Conservation (phyloP, 305 asterid species). For the Lippia alba region DNA sequence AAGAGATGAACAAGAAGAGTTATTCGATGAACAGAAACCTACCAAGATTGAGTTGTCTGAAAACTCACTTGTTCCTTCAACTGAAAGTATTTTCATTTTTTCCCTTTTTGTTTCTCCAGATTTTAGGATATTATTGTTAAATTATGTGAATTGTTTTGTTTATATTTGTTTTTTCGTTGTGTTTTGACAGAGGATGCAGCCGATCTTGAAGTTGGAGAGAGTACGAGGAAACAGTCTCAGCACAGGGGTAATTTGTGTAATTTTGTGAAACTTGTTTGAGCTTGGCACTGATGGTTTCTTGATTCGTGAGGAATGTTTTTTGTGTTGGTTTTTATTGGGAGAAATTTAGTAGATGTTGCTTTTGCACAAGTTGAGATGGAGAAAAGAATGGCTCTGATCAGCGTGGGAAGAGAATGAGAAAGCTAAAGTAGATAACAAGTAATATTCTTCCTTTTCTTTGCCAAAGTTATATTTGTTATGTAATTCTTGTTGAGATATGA, state of each 20-base stretch:
- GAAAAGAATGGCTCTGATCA: constrained; percentile 63
- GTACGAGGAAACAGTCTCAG: constrained; percentile 14
- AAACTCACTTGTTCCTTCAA: constrained; percentile 18
- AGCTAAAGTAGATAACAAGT: constrained; percentile 68
- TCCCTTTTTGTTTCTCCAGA: background rate
- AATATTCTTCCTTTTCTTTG: background rate
- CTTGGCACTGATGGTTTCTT: background rate
- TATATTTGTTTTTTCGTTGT: background rate
- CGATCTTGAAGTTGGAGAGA: constrained; percentile 32
- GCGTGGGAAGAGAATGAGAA: constrained; percentile 86
- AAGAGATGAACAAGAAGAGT: constrained; percentile 31
- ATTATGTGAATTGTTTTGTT: background rate
- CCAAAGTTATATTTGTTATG: background rate
- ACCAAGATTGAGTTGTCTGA: constrained; percentile 28
- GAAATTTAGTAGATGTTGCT: constrained; percentile 34
- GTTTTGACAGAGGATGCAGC: constrained; percentile 34
- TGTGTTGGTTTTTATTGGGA: background rate
- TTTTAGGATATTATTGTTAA: background rate
- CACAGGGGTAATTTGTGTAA: constrained; percentile 42
- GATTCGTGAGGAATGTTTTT: background rate
- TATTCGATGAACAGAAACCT: constrained; percentile 23
- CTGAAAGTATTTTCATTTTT: constrained; percentile 32
- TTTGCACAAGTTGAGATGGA: constrained; percentile 50
- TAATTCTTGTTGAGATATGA: background rate
- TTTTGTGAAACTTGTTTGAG: background rate